Evolutionary conservation across 345 rosid species (phyloP).

Genomic region (Eutrema yunnanense): DNA sequence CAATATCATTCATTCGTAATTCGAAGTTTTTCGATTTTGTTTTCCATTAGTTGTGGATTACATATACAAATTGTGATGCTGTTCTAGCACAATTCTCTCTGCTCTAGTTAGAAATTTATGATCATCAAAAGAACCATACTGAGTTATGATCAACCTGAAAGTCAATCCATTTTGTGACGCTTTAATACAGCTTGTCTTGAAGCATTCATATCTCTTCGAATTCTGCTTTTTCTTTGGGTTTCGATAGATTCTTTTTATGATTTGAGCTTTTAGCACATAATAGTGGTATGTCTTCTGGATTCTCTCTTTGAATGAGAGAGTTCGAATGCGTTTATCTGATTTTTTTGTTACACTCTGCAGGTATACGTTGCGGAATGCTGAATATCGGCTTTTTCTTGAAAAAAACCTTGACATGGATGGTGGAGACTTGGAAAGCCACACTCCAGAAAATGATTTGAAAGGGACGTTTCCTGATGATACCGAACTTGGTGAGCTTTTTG

Average conservation of each 20-base stretch:
- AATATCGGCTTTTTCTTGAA: slow-evolving; percentile 88
- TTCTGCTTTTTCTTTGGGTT: neutral
- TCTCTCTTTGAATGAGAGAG: neutral
- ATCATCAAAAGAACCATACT: neutral
- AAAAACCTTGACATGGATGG: slow-evolving; percentile 59
- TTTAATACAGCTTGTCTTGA: neutral
- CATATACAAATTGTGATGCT: neutral
- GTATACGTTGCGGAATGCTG: slow-evolving; percentile 88
- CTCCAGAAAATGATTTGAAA: slow-evolving; percentile 35
- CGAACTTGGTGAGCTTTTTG: slow-evolving; percentile 24
- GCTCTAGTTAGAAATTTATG: neutral
- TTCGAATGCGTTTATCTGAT: neutral
- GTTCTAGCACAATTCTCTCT: neutral
- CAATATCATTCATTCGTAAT: neutral
- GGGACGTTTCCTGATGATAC: slow-evolving; percentile 33
- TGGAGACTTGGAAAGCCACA: slow-evolving; percentile 37
- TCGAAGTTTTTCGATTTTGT: neutral
- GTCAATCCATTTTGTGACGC: neutral
- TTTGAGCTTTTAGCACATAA: neutral
- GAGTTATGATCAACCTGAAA: neutral
- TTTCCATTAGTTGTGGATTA: neutral
- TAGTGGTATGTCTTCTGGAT: neutral
- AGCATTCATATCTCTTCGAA: neutral
- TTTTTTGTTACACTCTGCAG: slow-evolving; percentile 32
- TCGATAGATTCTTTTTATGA: neutral